Evolutionary conservation across 345 rosid genomes (phyloP), one percentile per base, ranked within the genome.

Genomic region (Luvunga scandens): DNA sequence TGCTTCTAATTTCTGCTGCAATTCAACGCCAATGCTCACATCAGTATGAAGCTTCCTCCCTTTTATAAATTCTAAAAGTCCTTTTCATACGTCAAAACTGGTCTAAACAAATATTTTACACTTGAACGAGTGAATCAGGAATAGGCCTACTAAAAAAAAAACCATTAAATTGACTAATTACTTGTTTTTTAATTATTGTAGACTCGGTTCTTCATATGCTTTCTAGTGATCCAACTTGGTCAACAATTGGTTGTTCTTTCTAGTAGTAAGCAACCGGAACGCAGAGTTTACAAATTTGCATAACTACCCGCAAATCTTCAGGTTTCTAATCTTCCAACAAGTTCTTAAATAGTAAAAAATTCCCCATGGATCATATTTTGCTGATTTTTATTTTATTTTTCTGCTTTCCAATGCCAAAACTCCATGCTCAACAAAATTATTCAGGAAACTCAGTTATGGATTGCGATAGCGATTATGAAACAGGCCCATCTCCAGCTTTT

Each of bases 401-500:
- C n/a, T 53, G 77, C 71, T 24, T 42, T 77, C 34, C 63, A 36
- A 18, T 81, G 53, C 71, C 50, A 27, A 66, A 55, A 57, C 28
- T 80, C 77, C 33, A 66, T 42, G 82, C 83, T 27, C 83, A 77
- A 55, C 82, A 80, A 70, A 79, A 31, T 72, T 82, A 80, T 48
- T 77, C 85, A 71, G 82, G 80, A 60, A 85, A 85, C 53, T 50
- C 67, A 0, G 73, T 77, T 25, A 0, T 66, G 69, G 19, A 33
- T 18, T 82, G 85, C 34, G 62, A 70, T 9, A 36, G 0, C 4
- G 50, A 27, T 22, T 69, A 84, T 74, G 77, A 73, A 77, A 59
- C 66, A 36, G 69, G 69, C 6, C 73, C 87, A 13, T 77, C 83
- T 66, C 69, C 83, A 50, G 87, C 81, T 77, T 79, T 84, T 69